Conservation (phyloP, 2,329 filamentous ascomycete genomes). For the Bipolaris bicolor region DNA sequence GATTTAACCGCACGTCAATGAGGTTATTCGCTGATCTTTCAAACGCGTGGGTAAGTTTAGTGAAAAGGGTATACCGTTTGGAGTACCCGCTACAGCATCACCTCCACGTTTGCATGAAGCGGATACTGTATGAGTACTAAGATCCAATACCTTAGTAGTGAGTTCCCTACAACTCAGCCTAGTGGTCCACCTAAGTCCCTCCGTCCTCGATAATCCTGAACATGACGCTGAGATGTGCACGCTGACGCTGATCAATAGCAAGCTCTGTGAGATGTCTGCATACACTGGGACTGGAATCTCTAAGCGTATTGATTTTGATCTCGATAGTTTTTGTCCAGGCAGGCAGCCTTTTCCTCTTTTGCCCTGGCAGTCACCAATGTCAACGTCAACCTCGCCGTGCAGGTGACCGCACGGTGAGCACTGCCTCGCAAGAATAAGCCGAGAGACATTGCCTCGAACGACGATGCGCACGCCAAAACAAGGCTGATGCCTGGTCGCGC, state of each 20-base stretch:
- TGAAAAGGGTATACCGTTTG: slow-evolving; percentile 55
- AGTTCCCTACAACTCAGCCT: slow-evolving; percentile 58
- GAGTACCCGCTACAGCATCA: slow-evolving; percentile 62
- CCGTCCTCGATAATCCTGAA: slow-evolving; percentile 61
- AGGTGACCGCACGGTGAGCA: slow-evolving; percentile 61
- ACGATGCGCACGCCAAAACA: slow-evolving; percentile 53
- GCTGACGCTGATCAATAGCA: slow-evolving; percentile 64
- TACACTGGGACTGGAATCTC: slow-evolving; percentile 57
- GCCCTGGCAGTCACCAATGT: slow-evolving; percentile 51
- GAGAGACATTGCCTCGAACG: slow-evolving; percentile 50
- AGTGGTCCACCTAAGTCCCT: slow-evolving; percentile 59
- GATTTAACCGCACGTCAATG: neutral
- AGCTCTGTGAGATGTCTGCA: slow-evolving; percentile 38
- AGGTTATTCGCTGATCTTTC: neutral
- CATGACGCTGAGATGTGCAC: slow-evolving; percentile 62
- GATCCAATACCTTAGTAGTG: slow-evolving; percentile 62
- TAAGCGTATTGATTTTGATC: slow-evolving; percentile 56
- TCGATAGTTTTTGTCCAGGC: too few relatives aligned
- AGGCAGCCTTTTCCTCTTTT: neutral
- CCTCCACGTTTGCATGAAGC: slow-evolving; percentile 62
- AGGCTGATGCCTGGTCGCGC: slow-evolving; percentile 56
- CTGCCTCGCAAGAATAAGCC: slow-evolving; percentile 59
- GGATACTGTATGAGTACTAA: slow-evolving; percentile 60
- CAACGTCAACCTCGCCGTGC: slow-evolving; percentile 61
- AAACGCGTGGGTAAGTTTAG: slow-evolving; percentile 29